These are phyloP conservation scores for Huntiella moniliformis DNA, from an alignment of 2,329 filamentous ascomycete genomes.

Conservation along the genomic window DNA sequence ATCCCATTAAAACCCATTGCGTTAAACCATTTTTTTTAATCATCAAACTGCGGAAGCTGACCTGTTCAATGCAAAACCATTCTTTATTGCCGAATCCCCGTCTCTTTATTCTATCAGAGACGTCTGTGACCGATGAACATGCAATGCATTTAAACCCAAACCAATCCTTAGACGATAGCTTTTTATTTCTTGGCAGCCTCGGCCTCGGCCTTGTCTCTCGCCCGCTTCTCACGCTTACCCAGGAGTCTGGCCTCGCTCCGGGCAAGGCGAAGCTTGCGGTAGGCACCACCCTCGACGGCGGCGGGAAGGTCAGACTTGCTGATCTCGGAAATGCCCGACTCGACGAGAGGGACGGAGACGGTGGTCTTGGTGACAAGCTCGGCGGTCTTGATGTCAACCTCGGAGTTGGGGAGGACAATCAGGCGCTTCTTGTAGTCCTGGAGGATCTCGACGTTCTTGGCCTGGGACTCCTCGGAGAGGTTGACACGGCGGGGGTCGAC, in stretches of 20 bases:
- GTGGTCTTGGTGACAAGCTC: slow-evolving; percentile 31
- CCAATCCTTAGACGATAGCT: slow-evolving; percentile 13
- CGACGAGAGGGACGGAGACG: slow-evolving; percentile 50
- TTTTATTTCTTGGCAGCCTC: slow-evolving; percentile 71
- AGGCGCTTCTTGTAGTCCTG: slow-evolving; percentile 93
- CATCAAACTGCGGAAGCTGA: slow-evolving; percentile 4
- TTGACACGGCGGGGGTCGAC: slow-evolving; percentile 96
- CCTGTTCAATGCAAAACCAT: slow-evolving; percentile 18
- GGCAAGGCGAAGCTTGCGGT: slow-evolving; percentile 65
- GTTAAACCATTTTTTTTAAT: slow-evolving; percentile 12
- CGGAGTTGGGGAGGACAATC: slow-evolving; percentile 85
- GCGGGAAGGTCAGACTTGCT: slow-evolving; percentile 65
- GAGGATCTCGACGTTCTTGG: slow-evolving; percentile 89
- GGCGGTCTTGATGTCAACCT: slow-evolving; percentile 52
- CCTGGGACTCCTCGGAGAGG: slow-evolving; percentile 85
- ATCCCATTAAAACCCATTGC: slow-evolving; percentile 17
- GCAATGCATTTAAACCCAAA: slow-evolving; percentile 5
- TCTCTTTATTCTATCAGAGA: slow-evolving; percentile 11
- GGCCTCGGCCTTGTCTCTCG: slow-evolving; percentile 70
- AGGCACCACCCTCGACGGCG: slow-evolving; percentile 64
- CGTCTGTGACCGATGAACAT: slow-evolving; percentile 9
- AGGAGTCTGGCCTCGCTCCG: slow-evolving; percentile 65
- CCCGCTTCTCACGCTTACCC: slow-evolving; percentile 85
- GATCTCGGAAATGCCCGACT: slow-evolving; percentile 51
- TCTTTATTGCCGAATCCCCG: slow-evolving; percentile 13